Evolutionary conservation across 1,139 yeast genomes (phyloP).

Genomic region (Suhomyces coccinellae): DNA sequence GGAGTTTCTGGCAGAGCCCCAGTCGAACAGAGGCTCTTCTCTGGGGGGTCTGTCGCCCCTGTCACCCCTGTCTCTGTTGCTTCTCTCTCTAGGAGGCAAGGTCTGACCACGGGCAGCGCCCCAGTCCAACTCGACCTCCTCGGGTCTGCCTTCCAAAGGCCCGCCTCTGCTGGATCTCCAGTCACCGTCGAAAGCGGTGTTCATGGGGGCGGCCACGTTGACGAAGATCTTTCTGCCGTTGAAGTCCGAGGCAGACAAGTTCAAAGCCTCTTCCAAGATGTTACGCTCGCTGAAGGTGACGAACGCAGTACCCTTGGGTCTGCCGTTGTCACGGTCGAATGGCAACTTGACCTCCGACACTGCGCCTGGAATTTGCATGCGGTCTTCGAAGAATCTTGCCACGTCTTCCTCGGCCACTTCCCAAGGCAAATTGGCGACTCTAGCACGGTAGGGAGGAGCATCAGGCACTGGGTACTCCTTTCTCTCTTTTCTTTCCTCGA

Average conservation of each 20-base stretch:
- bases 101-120: constrained; percentile 39
- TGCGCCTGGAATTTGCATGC: constrained; percentile 50
- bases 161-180: constrained; percentile 47
- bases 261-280: constrained; percentile 68
- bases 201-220: constrained; percentile 87
- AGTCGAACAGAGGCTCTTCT: constrained; percentile 45
- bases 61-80: constrained; percentile 24
- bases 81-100: constrained; percentile 44
- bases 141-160: constrained; percentile 29
- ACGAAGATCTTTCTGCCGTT: constrained; percentile 79
- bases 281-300: constrained; percentile 72
- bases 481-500: constrained; percentile 40
- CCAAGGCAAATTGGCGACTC: constrained; percentile 85
- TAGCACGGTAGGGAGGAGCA: constrained; percentile 86
- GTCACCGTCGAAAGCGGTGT: constrained; percentile 49
- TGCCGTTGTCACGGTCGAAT: constrained; percentile 60
- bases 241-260: constrained; percentile 61
- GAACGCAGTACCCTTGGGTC: constrained; percentile 84
- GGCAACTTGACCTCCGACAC: constrained; percentile 68
- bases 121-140: constrained; percentile 31
- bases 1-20: constrained; percentile 54
- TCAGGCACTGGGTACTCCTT: constrained; percentile 86
- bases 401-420: constrained; percentile 70
- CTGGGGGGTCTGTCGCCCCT: constrained; percentile 28
- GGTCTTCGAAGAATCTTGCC: constrained; percentile 65